Evolutionary conservation across 139 green algal genomes (phyloP), one percentile per base, ranked within the genome.

Genomic region (Gonium pectorale): DNA sequence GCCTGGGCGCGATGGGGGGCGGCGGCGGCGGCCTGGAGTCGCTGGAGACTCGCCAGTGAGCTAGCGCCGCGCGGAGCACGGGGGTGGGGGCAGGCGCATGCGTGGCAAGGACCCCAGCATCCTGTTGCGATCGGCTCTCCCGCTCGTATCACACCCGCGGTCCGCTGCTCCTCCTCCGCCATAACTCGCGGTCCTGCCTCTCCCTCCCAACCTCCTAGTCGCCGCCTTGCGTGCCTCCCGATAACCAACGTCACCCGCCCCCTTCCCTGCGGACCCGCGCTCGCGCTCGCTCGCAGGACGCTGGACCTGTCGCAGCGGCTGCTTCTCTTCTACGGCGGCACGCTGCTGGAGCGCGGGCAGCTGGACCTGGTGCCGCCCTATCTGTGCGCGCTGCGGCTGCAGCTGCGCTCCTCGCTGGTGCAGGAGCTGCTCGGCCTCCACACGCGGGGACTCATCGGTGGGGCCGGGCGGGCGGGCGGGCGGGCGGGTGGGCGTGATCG

Each of bases 371-470:
- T 82, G 38, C 93, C 93, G 15, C 70, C 81, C 19, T 94, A 95
- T 82, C 67, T 88, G 38, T 95, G 92, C 82, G 90, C 93, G 77
- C 85, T 96, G 81, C 81, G 86, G 0, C 68, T 70, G 5, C 69
- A 51, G 0, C 67, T 88, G 43, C 77, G 93, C 40, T 74, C 51
- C 27, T 37, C 72, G 4, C 85, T 92, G 35, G 54, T 40, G 19
- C 43, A 46, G 21, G 82, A 87, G 72, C 62, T 80, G 44, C 82
- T 87, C 49, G 49, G 46, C 37, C 41, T 72, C 13, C 72, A 83
- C 69, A 82, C 35, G 9, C 40, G 40, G 15, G 31, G 40, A n/a
- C 63, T 87, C 6, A 62, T 46, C 15, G 67, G 52, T 81, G 80
- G 19, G 59, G 5, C n/a, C 41, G 75, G 38, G 13, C 52, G 52